phyloP scores from a whole-genome alignment of 148 eudicot species.

The Fagopyrum esculentum region DNA sequence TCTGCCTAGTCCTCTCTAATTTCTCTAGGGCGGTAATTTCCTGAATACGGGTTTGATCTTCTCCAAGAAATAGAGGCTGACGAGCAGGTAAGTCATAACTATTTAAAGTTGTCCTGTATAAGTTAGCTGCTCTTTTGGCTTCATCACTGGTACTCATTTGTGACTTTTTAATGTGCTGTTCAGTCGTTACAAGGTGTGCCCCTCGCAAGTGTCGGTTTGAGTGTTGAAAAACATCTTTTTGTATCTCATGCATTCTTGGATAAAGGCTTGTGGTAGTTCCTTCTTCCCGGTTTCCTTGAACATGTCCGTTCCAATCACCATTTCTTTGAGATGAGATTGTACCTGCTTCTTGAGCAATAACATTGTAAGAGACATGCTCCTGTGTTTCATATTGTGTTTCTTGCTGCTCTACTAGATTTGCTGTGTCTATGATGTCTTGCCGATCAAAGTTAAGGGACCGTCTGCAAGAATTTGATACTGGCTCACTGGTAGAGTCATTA shows the following conservation, averaged over 20 bases:
- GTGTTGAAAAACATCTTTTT: conserved; percentile 11
- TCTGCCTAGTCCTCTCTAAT: conserved; percentile 18
- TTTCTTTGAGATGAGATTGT: conserved; percentile 3
- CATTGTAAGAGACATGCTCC: conserved; percentile 18
- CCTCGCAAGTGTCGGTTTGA: conserved; percentile 9
- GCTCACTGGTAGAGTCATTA: conserved; percentile 12
- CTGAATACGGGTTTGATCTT: conserved; percentile 15
- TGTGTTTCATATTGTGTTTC: conserved; percentile 14
- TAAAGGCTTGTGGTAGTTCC: conserved; percentile 11
- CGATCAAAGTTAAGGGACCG: conserved; percentile 38
- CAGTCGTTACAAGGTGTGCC: conserved; percentile 13
- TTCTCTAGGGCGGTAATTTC: conserved; percentile 15
- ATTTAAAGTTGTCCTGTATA: conserved; percentile 11
- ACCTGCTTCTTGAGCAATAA: conserved; percentile 17
- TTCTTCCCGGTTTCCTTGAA: conserved; percentile 14
- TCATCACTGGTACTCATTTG: conserved; percentile 19
- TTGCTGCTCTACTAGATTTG: conserved; percentile 13
- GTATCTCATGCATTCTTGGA: conserved; percentile 14
- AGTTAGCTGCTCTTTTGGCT: conserved; percentile 1
- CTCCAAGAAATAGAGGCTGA: conserved; percentile 17
- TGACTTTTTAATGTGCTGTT: conserved; percentile 20
- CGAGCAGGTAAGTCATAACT: conserved; percentile 13
- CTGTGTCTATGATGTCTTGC: conserved; percentile 19
- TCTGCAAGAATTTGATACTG: conserved; percentile 35
- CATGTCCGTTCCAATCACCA: conserved; percentile 16